Conservation (phyloP, 768 basidiomycete genomes). For the Saitozyma sp. region DNA sequence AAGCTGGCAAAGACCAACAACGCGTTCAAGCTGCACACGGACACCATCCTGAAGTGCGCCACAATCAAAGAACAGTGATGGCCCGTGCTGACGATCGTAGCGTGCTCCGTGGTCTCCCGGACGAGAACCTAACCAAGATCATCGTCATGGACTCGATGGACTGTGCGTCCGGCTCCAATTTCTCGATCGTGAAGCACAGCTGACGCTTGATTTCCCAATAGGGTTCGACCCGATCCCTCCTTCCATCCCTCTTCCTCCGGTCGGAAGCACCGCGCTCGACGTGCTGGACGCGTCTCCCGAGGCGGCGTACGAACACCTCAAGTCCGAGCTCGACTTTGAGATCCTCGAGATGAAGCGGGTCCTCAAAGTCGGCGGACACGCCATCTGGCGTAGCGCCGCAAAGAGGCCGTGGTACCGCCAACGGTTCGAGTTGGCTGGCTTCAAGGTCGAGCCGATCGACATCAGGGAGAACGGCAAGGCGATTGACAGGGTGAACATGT, state of each 20-base stretch:
- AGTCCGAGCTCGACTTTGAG: conserved; percentile 60
- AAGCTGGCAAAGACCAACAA: conserved; percentile 55
- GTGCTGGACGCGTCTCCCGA: conserved; percentile 58
- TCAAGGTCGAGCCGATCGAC: conserved; percentile 60
- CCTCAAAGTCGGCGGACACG: conserved; percentile 62
- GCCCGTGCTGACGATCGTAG: conserved; percentile 39
- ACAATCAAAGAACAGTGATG: neutral
- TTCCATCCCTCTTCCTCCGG: conserved; percentile 34
- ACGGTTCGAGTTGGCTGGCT: conserved; percentile 61
- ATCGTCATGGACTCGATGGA: conserved; percentile 69
- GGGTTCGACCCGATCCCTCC: conserved; percentile 51
- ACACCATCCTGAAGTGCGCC: conserved; percentile 66
- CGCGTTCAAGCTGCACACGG: conserved; percentile 69
- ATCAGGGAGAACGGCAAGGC: conserved; percentile 60
- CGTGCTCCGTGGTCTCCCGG: conserved; percentile 57
- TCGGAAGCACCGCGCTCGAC: conserved; percentile 48
- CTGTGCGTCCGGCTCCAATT: conserved; percentile 41
- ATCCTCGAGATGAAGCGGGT: conserved; percentile 62
- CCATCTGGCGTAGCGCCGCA: conserved; percentile 68
- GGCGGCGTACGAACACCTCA: conserved; percentile 44
- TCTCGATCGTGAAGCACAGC: neutral
- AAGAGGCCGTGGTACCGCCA: conserved; percentile 68
- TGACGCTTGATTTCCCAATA: conserved; percentile 4
- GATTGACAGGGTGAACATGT: conserved; percentile 74
- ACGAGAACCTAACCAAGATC: conserved; percentile 62